These are phyloP conservation scores for Cryptomeria japonica DNA, from an alignment of 75 land plant genomes.

Conservation along the genomic window DNA sequence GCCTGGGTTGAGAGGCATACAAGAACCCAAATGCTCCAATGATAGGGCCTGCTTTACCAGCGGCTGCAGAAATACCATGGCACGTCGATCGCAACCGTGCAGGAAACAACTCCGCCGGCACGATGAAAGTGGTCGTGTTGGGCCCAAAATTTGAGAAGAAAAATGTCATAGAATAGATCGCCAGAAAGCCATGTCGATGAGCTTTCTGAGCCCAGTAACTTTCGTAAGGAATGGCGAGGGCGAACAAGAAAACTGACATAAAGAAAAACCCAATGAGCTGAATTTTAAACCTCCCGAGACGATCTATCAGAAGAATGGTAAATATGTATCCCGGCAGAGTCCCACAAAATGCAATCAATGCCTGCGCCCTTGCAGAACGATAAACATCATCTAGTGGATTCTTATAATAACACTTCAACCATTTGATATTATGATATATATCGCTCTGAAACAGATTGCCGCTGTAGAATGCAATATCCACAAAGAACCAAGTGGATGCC, in stretches of 20 bases:
- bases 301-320: conserved; percentile 15
- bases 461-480: too few relatives aligned
- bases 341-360: too few relatives aligned
- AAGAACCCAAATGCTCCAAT: too few relatives aligned
- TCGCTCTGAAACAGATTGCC: too few relatives aligned
- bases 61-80: too few relatives aligned
- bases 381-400: background rate
- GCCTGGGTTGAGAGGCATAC: too few relatives aligned
- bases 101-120: conserved; percentile 3
- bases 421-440: conserved; percentile 18
- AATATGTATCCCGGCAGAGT: too few relatives aligned
- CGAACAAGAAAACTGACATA: background rate
- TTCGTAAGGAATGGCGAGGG: background rate
- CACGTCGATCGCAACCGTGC: conserved; percentile 19
- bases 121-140: conserved; percentile 44
- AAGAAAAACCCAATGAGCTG: conserved; percentile 41
- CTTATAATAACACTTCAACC: background rate
- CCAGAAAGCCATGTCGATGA: conserved; percentile 12
- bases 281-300: conserved; percentile 30
- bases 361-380: too few relatives aligned
- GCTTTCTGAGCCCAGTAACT: conserved; percentile 14
- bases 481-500: too few relatives aligned
- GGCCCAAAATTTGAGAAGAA: conserved; percentile 68
- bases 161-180: conserved; percentile 43
- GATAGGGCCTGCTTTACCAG: too few relatives aligned